Conservation (phyloP, 2,329 filamentous ascomycete species). For the Apiospora saccharicola region DNA sequence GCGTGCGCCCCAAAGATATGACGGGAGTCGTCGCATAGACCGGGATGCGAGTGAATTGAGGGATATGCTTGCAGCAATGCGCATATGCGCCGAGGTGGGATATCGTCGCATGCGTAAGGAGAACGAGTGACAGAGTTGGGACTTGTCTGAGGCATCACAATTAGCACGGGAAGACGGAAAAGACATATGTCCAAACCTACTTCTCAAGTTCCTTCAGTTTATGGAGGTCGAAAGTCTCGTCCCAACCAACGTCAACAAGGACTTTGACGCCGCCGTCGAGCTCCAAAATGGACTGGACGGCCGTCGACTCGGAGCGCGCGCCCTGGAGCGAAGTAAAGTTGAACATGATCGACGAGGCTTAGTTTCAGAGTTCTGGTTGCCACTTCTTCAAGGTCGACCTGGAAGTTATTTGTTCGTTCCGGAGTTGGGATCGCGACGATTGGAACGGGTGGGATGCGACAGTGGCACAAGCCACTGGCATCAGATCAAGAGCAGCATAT, state of each 20-base stretch:
- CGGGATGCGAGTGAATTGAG: slow-evolving; percentile 88
- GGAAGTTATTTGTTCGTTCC: background rate
- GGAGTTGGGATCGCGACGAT: background rate
- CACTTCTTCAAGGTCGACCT: background rate
- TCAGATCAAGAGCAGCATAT: slow-evolving; percentile 23
- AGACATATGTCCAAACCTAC: slow-evolving; percentile 55
- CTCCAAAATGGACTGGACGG: slow-evolving; percentile 94
- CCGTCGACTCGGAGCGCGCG: slow-evolving; percentile 84
- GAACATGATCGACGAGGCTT: slow-evolving; percentile 71
- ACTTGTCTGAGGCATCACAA: slow-evolving; percentile 68
- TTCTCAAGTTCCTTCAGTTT: slow-evolving; percentile 90
- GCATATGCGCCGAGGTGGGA: slow-evolving; percentile 92
- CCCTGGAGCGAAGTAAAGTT: slow-evolving; percentile 93
- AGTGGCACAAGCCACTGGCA: slow-evolving; percentile 29
- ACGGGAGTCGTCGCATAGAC: slow-evolving; percentile 95
- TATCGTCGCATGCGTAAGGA: slow-evolving; percentile 92
- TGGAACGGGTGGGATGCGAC: slow-evolving; percentile 15
- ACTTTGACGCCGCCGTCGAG: slow-evolving; percentile 97
- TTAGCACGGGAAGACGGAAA: background rate
- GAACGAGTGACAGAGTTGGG: slow-evolving; percentile 89
- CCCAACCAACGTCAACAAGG: slow-evolving; percentile 94
- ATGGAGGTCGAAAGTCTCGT: slow-evolving; percentile 84
- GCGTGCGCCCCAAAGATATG: slow-evolving; percentile 88
- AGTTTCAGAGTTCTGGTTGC: slow-evolving; percentile 35
- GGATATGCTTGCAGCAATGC: slow-evolving; percentile 96